A percentile compares a stretch with the other conserved stretches of the same genome.
phyloP scores from a whole-genome alignment of 108 stramenopile species.

The Conticribra guillardii region DNA sequence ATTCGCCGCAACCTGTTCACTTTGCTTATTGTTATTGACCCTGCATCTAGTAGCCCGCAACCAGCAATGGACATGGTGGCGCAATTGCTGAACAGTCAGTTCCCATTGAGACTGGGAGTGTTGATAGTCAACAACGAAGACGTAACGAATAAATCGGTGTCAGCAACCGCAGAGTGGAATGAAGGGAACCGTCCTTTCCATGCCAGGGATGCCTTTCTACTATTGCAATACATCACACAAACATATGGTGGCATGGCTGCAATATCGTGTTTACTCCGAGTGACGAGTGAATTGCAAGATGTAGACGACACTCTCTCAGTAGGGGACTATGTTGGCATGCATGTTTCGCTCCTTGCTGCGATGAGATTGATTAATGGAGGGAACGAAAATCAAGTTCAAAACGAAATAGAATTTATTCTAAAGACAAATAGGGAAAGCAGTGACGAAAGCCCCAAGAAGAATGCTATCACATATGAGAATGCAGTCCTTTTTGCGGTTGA shows the following conservation, averaged over 20 bases:
- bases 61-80: slow-evolving; percentile 37
- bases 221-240: slow-evolving; percentile 36
- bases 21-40: slow-evolving; percentile 73
- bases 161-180: slow-evolving; percentile 19
- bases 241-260: slow-evolving; percentile 49
- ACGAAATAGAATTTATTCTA: slow-evolving; percentile 39
- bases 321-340: slow-evolving; percentile 26
- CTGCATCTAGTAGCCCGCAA: slow-evolving; percentile 34
- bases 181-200: slow-evolving; percentile 31
- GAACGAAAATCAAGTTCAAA: slow-evolving; percentile 12
- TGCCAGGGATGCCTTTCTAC: slow-evolving; percentile 31
- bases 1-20: slow-evolving; percentile 84
- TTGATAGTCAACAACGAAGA: slow-evolving; percentile 67
- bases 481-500: slow-evolving; percentile 34
- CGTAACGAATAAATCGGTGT: slow-evolving; percentile 30
- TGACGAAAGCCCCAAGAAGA: no score
- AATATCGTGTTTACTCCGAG: slow-evolving; percentile 30
- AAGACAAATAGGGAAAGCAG: no score
- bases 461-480: slow-evolving; percentile 26
- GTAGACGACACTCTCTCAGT: slow-evolving; percentile 8
- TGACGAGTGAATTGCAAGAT: slow-evolving; percentile 3
- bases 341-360: slow-evolving; percentile 21
- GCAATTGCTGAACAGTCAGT: slow-evolving; percentile 66
- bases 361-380: slow-evolving; percentile 19
- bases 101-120: slow-evolving; percentile 68